These are phyloP conservation scores for Apiotrichum laibachii DNA, from an alignment of 1,284 basidiomycete genomes.

Conservation along the genomic window DNA sequence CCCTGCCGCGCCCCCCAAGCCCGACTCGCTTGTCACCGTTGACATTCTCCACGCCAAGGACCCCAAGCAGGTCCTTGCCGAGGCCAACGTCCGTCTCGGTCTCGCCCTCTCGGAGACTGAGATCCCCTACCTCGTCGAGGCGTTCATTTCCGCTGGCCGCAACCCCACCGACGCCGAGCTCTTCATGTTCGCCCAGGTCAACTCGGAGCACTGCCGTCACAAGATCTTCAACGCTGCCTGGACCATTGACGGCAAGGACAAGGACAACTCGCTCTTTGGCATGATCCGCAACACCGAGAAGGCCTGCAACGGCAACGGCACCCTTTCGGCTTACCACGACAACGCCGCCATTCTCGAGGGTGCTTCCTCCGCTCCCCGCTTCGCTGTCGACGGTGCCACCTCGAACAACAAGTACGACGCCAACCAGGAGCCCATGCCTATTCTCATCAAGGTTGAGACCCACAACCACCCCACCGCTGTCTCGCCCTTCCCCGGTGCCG, in stretches of 20 bases:
- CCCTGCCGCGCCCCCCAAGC: conserved; percentile 58
- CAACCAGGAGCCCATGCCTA: conserved; percentile 71
- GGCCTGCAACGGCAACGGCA: conserved; percentile 63
- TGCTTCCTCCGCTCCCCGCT: conserved; percentile 67
- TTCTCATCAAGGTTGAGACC: conserved; percentile 97
- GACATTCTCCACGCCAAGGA: conserved; percentile 58
- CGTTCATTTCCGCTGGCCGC: conserved; percentile 73
- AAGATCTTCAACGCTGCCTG: conserved; percentile 99
- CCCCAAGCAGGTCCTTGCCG: conserved; percentile 58
- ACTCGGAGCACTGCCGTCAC: conserved; percentile 98
- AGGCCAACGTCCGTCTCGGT: conserved; percentile 81
- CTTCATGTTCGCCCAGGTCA: conserved; percentile 99
- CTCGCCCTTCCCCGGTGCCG: conserved; percentile 94
- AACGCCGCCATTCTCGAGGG: conserved; percentile 95
- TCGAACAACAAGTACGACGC: conserved; percentile 58
- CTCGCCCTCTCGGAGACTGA: conserved; percentile 88
- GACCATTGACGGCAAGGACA: conserved; percentile 73
- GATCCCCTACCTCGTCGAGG: conserved; percentile 87
- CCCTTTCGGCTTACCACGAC: conserved; percentile 96
- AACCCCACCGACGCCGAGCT: conserved; percentile 96
- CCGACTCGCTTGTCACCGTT: conserved; percentile 70
- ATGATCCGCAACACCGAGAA: conserved; percentile 99
- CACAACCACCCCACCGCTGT: conserved; percentile 99
- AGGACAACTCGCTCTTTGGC: conserved; percentile 80
- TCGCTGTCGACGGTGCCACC: conserved; percentile 57